Evolutionary conservation across 768 basidiomycete genomes (phyloP).

Genomic region (Pisolithus orientalis): DNA sequence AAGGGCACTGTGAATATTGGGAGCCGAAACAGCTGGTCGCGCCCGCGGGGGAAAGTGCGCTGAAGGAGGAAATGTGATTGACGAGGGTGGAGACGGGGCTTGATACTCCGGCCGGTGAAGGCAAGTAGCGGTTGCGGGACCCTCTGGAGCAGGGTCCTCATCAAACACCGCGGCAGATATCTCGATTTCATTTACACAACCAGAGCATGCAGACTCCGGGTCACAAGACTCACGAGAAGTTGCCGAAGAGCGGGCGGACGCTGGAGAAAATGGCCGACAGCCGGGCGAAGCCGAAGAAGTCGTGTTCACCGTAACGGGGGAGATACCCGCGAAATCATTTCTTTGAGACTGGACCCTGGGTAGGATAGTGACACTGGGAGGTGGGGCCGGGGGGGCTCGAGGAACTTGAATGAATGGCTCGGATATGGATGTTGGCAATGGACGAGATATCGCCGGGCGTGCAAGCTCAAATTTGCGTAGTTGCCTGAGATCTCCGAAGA

Average conservation of each 20-base stretch:
- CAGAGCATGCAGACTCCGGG: slow-evolving; percentile 11
- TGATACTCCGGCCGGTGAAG: slow-evolving; percentile 26
- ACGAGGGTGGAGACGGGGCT: slow-evolving; percentile 8
- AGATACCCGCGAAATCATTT: slow-evolving; percentile 1
- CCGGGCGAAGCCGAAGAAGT: neutral
- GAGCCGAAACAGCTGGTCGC: neutral
- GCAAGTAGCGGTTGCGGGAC: slow-evolving; percentile 37
- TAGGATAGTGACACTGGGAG: neutral
- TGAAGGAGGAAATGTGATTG: slow-evolving; percentile 13
- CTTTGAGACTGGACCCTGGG: neutral
- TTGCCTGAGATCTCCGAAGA: slow-evolving; percentile 76
- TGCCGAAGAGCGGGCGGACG: slow-evolving; percentile 1
- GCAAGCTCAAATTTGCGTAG: slow-evolving; percentile 74
- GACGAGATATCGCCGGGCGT: slow-evolving; percentile 56
- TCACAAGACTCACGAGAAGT: slow-evolving; percentile 16
- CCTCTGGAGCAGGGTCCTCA: slow-evolving; percentile 38
- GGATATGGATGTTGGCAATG: slow-evolving; percentile 17
- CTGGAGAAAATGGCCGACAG: slow-evolving; percentile 5
- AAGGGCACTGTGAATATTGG: neutral
- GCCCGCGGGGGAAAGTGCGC: slow-evolving; percentile 10
- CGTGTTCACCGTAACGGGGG: slow-evolving; percentile 11
- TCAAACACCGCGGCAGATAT: slow-evolving; percentile 42
- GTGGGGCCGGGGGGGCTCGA: neutral
- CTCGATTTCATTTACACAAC: slow-evolving; percentile 21
- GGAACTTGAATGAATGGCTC: slow-evolving; percentile 6